Conservation (phyloP, 306 rosid species). For the Lotus japonicus region DNA sequence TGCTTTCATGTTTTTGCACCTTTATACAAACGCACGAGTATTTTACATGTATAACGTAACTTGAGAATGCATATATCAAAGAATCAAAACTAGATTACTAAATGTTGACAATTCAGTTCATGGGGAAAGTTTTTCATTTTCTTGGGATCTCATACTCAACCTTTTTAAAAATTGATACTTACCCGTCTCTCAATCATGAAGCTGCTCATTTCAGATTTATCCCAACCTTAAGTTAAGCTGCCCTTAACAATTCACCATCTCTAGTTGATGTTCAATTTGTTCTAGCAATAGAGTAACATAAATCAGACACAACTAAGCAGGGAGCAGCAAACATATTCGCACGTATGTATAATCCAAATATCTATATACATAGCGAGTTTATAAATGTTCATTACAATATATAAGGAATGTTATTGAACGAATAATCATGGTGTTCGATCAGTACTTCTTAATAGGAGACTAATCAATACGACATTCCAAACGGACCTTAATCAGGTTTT, state of each 20-base stretch:
- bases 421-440: neutral
- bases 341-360: neutral
- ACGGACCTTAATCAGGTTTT: slow-evolving; percentile 17
- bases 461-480: slow-evolving; percentile 14
- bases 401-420: neutral
- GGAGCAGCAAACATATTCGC: neutral
- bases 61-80: neutral
- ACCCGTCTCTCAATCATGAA: neutral
- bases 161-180: neutral
- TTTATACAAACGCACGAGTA: too few species aligned
- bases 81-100: neutral
- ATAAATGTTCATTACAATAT: slow-evolving; percentile 14
- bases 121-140: neutral
- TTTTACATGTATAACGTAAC: too few species aligned
- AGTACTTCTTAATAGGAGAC: neutral
- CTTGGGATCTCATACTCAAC: neutral
- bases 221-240: neutral
- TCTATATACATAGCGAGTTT: slow-evolving; percentile 1
- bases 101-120: neutral
- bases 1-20: too few species aligned
- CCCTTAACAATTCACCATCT: neutral
- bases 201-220: too few species aligned
- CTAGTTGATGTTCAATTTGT: neutral
- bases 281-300: neutral
- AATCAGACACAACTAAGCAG: neutral